These are phyloP conservation scores for Hyaloscypha variabilis DNA, from an alignment of 495 filamentous ascomycete genomes.

Conservation along the genomic window DNA sequence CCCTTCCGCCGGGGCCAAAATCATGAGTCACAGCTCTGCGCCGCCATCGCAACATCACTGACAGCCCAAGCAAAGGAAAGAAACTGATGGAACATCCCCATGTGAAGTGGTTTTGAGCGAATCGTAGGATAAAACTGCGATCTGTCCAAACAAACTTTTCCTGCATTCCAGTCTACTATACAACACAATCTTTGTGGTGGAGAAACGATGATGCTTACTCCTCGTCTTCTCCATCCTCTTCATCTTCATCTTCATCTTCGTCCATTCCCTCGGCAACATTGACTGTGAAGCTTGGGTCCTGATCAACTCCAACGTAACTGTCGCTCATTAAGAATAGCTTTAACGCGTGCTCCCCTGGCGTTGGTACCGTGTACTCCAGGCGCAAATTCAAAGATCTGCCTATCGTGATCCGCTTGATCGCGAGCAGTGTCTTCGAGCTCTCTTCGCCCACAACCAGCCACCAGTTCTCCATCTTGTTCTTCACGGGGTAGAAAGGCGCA, in stretches of 20 bases:
- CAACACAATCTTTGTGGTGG: conserved; percentile 24
- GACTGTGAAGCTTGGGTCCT: conserved; percentile 87
- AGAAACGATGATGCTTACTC: conserved; percentile 23
- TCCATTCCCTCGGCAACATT: conserved; percentile 92
- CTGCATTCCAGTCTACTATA: conserved; percentile 32
- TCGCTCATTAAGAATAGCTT: conserved; percentile 97
- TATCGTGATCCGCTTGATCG: conserved; percentile 93
- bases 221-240: conserved; percentile 38
- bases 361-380: conserved; percentile 87
- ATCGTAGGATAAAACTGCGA: conserved; percentile 8
- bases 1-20: conserved; percentile 19
- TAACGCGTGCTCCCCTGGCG: conserved; percentile 81
- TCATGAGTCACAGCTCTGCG: conserved; percentile 15
- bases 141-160: conserved; percentile 27
- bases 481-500: conserved; percentile 89
- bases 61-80: conserved; percentile 25
- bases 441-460: conserved; percentile 97
- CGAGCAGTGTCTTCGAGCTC: conserved; percentile 80
- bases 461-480: conserved; percentile 89
- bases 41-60: conserved; percentile 24
- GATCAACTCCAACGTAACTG: conserved; percentile 96
- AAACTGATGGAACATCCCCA: conserved; percentile 14
- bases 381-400: conserved; percentile 73
- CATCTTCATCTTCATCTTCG: conserved; percentile 81
- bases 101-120: not conserved